Base-by-base conservation (phyloP, 352 stramenopile genomes). In the Phytophthora europaea region DNA sequence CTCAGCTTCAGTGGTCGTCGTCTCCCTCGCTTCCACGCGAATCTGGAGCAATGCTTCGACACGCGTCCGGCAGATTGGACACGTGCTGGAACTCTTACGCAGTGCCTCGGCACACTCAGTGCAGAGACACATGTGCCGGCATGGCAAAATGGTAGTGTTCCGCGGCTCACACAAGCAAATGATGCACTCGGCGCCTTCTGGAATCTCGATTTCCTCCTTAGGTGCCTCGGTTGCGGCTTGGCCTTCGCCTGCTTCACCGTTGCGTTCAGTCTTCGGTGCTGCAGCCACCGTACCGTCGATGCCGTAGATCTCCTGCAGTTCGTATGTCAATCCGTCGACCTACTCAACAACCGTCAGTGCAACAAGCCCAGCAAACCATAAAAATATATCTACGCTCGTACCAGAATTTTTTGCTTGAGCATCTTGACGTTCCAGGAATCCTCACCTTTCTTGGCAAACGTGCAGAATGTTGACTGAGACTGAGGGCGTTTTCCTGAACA, bases 271-370 rank as follows among this genome's bases (percentile, higher is more conserved):
- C 26, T 83, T 78, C 0, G 81, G 73, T 5, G 80, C 83, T 36
- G 86, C 84, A 16, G 87, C 78, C 0, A 94, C 75, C 6, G 83
- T 82, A 16, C 87, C 90, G 60, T 95, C 87, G 54, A 96, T 95
- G 34, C 90, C 90, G 64, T 96, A 96, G 60, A 96, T 95, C 73
- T 96, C 90, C 75, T 95, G 90, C 22, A 96, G 75, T 68, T 96
- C 88, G 75, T 96, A 96, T 7, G 88, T 94, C 64, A 94, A 57
- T 2, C 84, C 86, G 20, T 94, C 80, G 20, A 91, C 79, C 79
- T 89, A 69, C 51, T n/a, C 47, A 70, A 60, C 20, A 63, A 55
- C 20, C 31, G 45, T 65, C 43, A 70, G 45, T 51, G 23, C 40
- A 36, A 26, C 28, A 23, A 50, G 58, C 16, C 26, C 50, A 52